Conservation (phyloP, 768 basidiomycete species). For the Phanerochaete sordida region DNA sequence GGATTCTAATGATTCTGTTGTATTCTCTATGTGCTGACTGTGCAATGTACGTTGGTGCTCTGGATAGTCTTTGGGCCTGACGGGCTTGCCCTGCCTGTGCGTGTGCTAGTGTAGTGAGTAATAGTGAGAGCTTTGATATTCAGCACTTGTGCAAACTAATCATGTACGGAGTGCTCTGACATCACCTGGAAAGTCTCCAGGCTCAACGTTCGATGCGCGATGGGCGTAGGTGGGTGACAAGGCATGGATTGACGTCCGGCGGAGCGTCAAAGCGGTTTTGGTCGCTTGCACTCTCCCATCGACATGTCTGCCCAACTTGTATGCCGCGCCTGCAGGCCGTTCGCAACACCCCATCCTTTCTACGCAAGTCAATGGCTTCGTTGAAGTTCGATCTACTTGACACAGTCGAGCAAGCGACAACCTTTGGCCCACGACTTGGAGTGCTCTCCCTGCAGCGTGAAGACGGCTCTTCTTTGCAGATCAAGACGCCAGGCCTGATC, state of each 20-base stretch:
- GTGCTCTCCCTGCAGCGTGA: conserved; percentile 16
- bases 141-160: too few species aligned
- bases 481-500: conserved; percentile 61
- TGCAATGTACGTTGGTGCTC: neutral
- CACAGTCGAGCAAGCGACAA: neutral
- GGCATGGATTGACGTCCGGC: neutral
- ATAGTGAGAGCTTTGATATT: too few species aligned
- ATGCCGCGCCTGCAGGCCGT: neutral
- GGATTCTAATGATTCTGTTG: conserved; percentile 1
- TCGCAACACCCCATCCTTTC: neutral
- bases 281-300: neutral
- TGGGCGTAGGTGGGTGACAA: too few species aligned
- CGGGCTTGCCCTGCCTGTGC: too few species aligned
- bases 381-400: neutral
- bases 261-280: neutral
- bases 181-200: too few species aligned
- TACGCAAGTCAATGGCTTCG: neutral
- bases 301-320: conserved; percentile 1
- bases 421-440: conserved; percentile 22
- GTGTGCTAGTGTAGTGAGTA: too few species aligned
- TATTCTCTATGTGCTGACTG: neutral
- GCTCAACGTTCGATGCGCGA: too few species aligned
- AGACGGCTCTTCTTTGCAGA: conserved; percentile 16
- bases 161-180: too few species aligned
- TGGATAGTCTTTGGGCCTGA: neutral